These are phyloP conservation scores for Alternaria arborescens DNA, from an alignment of 2,329 filamentous ascomycete species.

Conservation along the genomic window DNA sequence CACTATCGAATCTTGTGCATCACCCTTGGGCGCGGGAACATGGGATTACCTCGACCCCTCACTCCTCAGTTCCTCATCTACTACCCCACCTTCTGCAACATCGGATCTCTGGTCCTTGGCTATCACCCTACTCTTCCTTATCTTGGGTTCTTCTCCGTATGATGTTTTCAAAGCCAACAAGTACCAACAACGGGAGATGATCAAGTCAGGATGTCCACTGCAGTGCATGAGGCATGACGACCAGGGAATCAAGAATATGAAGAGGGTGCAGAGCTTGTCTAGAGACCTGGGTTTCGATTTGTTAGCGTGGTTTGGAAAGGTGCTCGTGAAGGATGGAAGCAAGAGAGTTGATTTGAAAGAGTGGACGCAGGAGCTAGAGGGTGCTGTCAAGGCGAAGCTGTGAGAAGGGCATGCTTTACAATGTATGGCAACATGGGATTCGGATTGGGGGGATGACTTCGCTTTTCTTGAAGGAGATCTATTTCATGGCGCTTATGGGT, in stretches of 20 bases:
- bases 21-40: constrained; percentile 54
- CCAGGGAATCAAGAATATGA: constrained; percentile 37
- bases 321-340: constrained; percentile 40
- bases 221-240: constrained; percentile 51
- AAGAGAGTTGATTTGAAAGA: constrained; percentile 45
- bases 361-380: constrained; percentile 35
- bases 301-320: constrained; percentile 50
- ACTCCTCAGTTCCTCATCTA: constrained; percentile 30
- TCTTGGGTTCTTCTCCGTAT: constrained; percentile 56
- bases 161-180: constrained; percentile 51
- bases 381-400: neutral
- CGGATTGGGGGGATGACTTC: neutral
- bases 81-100: constrained; percentile 42
- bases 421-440: no score
- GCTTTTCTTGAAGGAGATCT: neutral
- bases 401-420: neutral
- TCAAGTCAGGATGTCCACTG: constrained; percentile 55
- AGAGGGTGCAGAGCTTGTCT: constrained; percentile 42
- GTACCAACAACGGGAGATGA: constrained; percentile 55
- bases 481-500: neutral
- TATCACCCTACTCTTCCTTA: constrained; percentile 54
- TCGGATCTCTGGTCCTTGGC: constrained; percentile 58
- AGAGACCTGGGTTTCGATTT: constrained; percentile 35
- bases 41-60: constrained; percentile 58
- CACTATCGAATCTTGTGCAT: constrained; percentile 14